Base-by-base conservation (phyloP, 2,329 filamentous ascomycete genomes). In the Elsinoe batatas region DNA sequence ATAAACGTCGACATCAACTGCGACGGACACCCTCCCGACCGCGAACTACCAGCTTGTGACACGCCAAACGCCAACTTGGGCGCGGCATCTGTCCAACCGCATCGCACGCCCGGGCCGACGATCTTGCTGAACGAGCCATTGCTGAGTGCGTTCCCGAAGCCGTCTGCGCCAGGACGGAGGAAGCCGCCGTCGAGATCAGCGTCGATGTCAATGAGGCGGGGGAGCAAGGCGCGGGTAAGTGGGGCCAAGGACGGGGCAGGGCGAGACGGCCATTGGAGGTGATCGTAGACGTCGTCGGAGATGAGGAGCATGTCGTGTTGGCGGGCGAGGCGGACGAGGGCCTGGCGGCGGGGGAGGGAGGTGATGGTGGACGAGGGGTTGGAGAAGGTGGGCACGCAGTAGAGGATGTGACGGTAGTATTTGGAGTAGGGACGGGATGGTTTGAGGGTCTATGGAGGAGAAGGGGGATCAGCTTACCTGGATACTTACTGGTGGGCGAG, bases 111-210 rank as follows among this genome's bases (percentile, higher is more conserved):
- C 0, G 91, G 90, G 0, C 82, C 89, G 26, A 83, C 79, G 36
- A 97, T 82, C 69, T 98, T 98, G 67, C 83, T 88, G 69, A 97
- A 97, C 5, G 85, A 89, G 18, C 87, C 90, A 67, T 97, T 97
- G 64, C 86, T 91, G 35, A 91, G 75, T 8, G 82, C 79, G 68
- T 97, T 84, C 10, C 91, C 90, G 66, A 91, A 95, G 42, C 75
- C 75, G 68, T 82, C 76, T 3, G 73, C 70, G 35, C 70, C 70
- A 2, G 64, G 56, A 59, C 72, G 62, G 58, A 73, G 60, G 69
- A 79, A 36, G 13, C 78, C 77, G 1, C 79, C 81, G 18, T 84
- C 82, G 7, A 91, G 73, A 17, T 79, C 76, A 6, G 81, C 74
- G 68, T 95, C 90, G 56, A 95, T 74, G 66, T 95, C 90, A 15